Evolutionary conservation across 2,329 filamentous ascomycete species (phyloP).

Genomic region (Paradendryphiella salina): DNA sequence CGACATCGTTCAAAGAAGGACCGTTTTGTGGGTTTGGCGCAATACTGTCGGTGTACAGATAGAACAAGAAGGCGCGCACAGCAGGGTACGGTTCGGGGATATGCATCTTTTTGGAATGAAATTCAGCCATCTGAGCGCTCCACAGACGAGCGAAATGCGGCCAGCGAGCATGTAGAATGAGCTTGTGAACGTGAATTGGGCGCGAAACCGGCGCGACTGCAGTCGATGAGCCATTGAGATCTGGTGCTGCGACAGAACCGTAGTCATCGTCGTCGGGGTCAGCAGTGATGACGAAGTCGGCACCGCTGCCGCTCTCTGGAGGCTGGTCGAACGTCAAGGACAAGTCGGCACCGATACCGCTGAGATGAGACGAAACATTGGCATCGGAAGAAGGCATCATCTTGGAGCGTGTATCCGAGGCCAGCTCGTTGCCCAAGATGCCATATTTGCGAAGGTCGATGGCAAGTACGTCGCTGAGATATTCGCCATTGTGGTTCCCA

Average conservation of each 20-base stretch:
- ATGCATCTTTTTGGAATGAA: constrained; percentile 95
- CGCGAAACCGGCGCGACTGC: constrained; percentile 58
- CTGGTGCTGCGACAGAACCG: constrained; percentile 58
- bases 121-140: constrained; percentile 93
- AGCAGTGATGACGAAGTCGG: constrained; percentile 90
- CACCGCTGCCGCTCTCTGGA: constrained; percentile 80
- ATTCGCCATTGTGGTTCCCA: constrained; percentile 78
- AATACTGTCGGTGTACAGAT: constrained; percentile 95
- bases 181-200: constrained; percentile 91
- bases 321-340: constrained; percentile 84
- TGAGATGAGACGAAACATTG: constrained; percentile 56
- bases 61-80: constrained; percentile 92
- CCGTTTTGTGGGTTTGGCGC: constrained; percentile 51
- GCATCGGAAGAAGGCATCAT: constrained; percentile 56
- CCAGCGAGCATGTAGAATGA: constrained; percentile 94
- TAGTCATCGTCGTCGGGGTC: constrained; percentile 74
- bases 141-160: constrained; percentile 94
- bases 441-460: constrained; percentile 92
- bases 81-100: constrained; percentile 95
- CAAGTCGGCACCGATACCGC: constrained; percentile 80
- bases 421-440: constrained; percentile 77
- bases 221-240: constrained; percentile 44
- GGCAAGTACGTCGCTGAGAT: constrained; percentile 90
- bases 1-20: constrained; percentile 75
- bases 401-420: constrained; percentile 49